phyloP scores from a whole-genome alignment of 306 rosid genomes.

The Quercus gilva region DNA sequence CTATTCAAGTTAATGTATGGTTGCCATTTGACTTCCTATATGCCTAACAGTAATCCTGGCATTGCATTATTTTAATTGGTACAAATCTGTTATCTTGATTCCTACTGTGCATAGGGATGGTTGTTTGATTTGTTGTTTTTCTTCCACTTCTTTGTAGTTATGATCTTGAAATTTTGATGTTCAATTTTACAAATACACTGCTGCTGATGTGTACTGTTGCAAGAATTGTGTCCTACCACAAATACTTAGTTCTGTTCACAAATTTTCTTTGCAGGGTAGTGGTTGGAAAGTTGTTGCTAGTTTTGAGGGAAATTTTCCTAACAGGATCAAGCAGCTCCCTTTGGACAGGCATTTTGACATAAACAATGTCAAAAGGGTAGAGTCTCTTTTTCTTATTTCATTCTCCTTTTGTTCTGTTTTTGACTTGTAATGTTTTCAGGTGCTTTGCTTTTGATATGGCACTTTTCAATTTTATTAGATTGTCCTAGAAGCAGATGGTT shows the following conservation, averaged over 20 bases:
- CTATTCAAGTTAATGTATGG: no score
- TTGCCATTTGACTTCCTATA: no score
- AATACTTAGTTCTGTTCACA: background rate
- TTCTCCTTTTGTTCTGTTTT: background rate
- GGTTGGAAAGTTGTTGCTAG: conserved; percentile 99
- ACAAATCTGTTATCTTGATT: no score
- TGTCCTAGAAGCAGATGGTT: conserved; percentile 99
- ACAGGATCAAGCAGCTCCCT: conserved; percentile 92
- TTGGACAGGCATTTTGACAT: conserved; percentile 94
- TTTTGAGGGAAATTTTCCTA: conserved; percentile 95
- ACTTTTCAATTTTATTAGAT: conserved; percentile 46
- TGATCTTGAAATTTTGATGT: no score
- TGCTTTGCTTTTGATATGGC: conserved; percentile 7
- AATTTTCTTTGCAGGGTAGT: conserved; percentile 66
- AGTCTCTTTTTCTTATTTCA: conserved; percentile 12
- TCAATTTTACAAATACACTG: background rate
- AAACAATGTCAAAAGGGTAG: conserved; percentile 93
- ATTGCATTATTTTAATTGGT: no score
- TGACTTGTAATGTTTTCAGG: background rate
- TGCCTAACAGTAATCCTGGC: no score
- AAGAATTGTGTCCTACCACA: no score
- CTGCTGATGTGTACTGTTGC: no score
- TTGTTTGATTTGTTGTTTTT: no score
- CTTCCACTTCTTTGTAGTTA: no score
- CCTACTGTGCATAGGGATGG: no score